Conservation (phyloP, 2,329 filamentous ascomycete genomes). For the Daldinia eschscholtzii region DNA sequence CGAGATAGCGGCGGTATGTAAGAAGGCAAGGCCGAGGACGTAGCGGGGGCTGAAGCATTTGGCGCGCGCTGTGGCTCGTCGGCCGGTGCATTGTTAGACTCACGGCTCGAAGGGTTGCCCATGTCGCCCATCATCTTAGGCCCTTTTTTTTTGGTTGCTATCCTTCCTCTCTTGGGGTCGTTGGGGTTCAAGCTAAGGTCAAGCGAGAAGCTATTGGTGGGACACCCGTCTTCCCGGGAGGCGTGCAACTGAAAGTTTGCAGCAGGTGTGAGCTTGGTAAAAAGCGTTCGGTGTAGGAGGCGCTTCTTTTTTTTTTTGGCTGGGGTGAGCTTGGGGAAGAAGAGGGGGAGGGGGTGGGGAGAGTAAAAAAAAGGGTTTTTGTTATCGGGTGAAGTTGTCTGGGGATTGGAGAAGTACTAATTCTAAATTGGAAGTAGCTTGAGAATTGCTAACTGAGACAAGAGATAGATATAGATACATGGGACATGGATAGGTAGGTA, state of each 20-base stretch:
- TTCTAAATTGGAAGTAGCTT: slow-evolving; percentile 19
- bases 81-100: slow-evolving; percentile 41
- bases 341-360: slow-evolving; percentile 36
- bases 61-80: slow-evolving; percentile 46
- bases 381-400: slow-evolving; percentile 34
- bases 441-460: slow-evolving; percentile 33
- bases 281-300: slow-evolving; percentile 31
- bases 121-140: slow-evolving; percentile 48
- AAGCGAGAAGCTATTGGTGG: slow-evolving; percentile 37
- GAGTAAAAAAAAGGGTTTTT: slow-evolving; percentile 38
- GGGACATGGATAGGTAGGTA: background rate
- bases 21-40: slow-evolving; percentile 34
- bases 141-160: slow-evolving; percentile 5
- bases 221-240: slow-evolving; percentile 38
- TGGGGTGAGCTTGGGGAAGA: slow-evolving; percentile 1
- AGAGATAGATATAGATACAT: slow-evolving; percentile 7
- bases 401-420: slow-evolving; percentile 25
- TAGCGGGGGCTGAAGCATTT: slow-evolving; percentile 41
- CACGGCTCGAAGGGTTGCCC: slow-evolving; percentile 45
- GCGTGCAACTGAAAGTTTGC: slow-evolving; percentile 34
- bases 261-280: slow-evolving; percentile 38
- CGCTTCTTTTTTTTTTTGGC: slow-evolving; percentile 7
- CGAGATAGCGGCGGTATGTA: slow-evolving; percentile 48
- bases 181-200: slow-evolving; percentile 27
- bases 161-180: slow-evolving; percentile 28